Conservation (phyloP, 768 basidiomycete species). For the Kwoniella pini region DNA sequence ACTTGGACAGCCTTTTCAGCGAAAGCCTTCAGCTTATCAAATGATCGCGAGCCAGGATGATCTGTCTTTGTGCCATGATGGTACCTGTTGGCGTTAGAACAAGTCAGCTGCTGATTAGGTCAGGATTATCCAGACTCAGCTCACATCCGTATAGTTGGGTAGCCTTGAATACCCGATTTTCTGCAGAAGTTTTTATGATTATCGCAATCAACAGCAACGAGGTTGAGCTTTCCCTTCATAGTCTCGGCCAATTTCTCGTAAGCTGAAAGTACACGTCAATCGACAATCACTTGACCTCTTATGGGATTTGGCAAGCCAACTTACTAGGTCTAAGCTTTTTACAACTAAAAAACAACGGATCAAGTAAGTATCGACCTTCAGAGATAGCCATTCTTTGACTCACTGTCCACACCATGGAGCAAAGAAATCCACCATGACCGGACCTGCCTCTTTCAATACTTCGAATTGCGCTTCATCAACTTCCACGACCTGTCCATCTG, state of each 20-base stretch:
- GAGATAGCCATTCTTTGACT: conserved; percentile 28
- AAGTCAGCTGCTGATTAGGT: not conserved
- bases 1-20: conserved; percentile 71
- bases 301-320: conserved; percentile 20
- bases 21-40: conserved; percentile 72
- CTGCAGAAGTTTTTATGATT: conserved; percentile 68
- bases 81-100: conserved; percentile 47
- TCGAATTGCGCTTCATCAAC: conserved; percentile 53
- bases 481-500: conserved; percentile 56
- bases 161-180: conserved; percentile 69
- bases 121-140: conserved; percentile 33
- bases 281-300: not conserved
- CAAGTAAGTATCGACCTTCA: conserved; percentile 7
- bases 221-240: conserved; percentile 69
- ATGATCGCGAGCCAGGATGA: conserved; percentile 70
- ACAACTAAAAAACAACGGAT: conserved; percentile 59
- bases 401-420: conserved; percentile 93
- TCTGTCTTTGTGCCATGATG: conserved; percentile 66
- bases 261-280: conserved; percentile 48
- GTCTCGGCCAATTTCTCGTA: conserved; percentile 74
- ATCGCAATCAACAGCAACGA: conserved; percentile 91
- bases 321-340: conserved; percentile 76
- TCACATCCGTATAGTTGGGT: conserved; percentile 78
- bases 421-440: conserved; percentile 75
- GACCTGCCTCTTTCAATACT: conserved; percentile 57